phyloP scores from a whole-genome alignment of 345 rosid species.

The Laguncularia racemosa region DNA sequence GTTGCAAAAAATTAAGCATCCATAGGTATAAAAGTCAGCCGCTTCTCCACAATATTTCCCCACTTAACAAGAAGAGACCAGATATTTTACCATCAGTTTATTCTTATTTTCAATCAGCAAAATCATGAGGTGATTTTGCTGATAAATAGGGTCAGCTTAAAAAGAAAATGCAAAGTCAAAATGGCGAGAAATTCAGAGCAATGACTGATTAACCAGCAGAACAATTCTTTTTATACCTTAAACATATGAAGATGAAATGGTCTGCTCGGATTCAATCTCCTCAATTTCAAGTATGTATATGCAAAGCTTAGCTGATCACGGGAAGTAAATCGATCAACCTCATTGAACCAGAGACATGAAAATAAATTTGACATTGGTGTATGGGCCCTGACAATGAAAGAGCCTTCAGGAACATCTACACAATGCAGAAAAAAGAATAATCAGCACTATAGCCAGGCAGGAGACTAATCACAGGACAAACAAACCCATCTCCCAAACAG shows the following conservation, averaged over 20 bases:
- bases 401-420: conserved; percentile 97
- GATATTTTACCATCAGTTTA: too few relatives aligned
- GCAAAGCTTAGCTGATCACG: conserved; percentile 96
- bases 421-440: conserved; percentile 6
- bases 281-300: conserved; percentile 76
- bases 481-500: neutral
- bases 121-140: neutral
- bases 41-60: too few relatives aligned
- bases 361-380: conserved; percentile 95
- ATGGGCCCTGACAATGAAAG: conserved; percentile 80
- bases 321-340: conserved; percentile 86
- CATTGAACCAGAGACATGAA: conserved; percentile 92
- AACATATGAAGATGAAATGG: conserved; percentile 77
- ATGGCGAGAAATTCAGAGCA: neutral
- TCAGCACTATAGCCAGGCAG: conserved; percentile 6
- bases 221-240: conserved; percentile 34
- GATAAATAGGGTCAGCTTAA: neutral
- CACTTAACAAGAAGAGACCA: too few relatives aligned
- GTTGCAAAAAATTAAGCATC: too few relatives aligned
- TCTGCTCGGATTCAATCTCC: conserved; percentile 60
- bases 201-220: too few relatives aligned
- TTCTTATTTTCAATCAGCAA: too few relatives aligned
- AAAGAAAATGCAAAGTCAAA: neutral
- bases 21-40: too few relatives aligned
- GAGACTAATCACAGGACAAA: neutral